These are phyloP conservation scores for Colletotrichum zoysiae DNA, from an alignment of 2,329 filamentous ascomycete genomes.

Conservation along the genomic window DNA sequence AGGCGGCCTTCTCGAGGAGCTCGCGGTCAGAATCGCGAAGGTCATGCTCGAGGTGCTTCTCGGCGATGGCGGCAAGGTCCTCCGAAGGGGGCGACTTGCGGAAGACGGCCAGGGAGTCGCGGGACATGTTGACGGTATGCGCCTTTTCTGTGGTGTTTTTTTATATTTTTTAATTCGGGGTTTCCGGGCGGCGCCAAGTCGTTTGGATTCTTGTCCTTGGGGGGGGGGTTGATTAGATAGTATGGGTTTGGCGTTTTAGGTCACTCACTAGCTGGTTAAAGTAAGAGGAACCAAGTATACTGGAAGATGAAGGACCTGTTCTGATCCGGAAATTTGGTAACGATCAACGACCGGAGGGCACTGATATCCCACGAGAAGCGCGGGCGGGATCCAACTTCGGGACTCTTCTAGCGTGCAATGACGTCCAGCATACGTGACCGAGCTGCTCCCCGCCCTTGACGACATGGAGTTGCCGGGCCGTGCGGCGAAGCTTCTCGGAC, in stretches of 20 bases:
- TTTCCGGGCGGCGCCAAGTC: not conserved
- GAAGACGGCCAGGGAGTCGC: constrained; percentile 50
- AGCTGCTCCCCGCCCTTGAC: not conserved
- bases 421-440: constrained; percentile 27
- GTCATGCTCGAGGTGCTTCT: constrained; percentile 70
- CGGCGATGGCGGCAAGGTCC: constrained; percentile 67
- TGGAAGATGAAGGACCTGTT: not conserved
- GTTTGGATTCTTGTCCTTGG: not conserved
- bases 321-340: not conserved
- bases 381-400: not conserved
- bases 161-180: not conserved
- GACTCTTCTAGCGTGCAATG: constrained; percentile 13
- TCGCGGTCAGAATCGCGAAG: constrained; percentile 68
- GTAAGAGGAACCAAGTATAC: not conserved
- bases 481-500: constrained; percentile 5
- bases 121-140: constrained; percentile 26
- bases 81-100: constrained; percentile 53
- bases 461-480: not conserved
- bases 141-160: not conserved
- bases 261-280: too few species aligned
- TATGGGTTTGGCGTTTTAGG: not conserved
- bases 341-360: not conserved
- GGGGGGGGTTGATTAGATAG: too few species aligned
- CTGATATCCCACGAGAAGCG: constrained; percentile 6
- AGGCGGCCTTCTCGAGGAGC: constrained; percentile 66